Base-by-base conservation (phyloP, 2,329 filamentous ascomycete genomes). In the Orbilia ellipsospora region DNA sequence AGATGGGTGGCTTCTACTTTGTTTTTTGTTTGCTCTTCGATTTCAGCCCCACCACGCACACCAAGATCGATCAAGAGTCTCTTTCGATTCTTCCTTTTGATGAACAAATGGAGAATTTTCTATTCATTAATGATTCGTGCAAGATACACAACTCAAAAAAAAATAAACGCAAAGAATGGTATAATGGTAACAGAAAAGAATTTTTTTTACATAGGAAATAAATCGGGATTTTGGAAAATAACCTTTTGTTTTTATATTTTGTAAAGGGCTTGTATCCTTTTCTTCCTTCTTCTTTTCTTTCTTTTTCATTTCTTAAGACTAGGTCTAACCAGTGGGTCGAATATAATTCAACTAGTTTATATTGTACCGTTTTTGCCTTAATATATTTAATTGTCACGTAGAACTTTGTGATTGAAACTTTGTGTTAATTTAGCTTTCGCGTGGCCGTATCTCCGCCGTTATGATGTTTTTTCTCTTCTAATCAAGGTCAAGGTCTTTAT, bases 1-100 rank as follows among this genome's bases (percentile, higher is more conserved):
- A 5, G 59, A 60, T 23, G 56, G 51, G 63, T 65, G 70, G 55
- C 63, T 50, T 56, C 20, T 44, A 45, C 54, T 42, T 48, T 57
- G 8, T 18, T 44, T 15, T n/a, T 36, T 70, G 40, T 56, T 45
- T 51, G 18, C 51, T 56, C 31, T 36, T 36, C 31, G 31, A 36
- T 36, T 36, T 36, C 10, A 7, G 5, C 31, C 31, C 31, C 31
- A 10, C 10, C 31, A 36, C 31, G 10, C 10, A 36, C 56, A 52
- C 42, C 16, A 56, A 42, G 26, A 59, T 61, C 45, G 55, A 59
- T 18, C 44, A 13, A 44, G 60, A 42, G 31, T 36, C 31, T 57
- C 36, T 57, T 70, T 48, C 15, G 52, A 48, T 62, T 52, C 59
- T 69, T 42, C 52, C 52, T 42, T 36, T 36, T 36, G 31, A 36